These are phyloP conservation scores for Fusarium subtropicale DNA, from an alignment of 2,329 filamentous ascomycete genomes.

Conservation along the genomic window DNA sequence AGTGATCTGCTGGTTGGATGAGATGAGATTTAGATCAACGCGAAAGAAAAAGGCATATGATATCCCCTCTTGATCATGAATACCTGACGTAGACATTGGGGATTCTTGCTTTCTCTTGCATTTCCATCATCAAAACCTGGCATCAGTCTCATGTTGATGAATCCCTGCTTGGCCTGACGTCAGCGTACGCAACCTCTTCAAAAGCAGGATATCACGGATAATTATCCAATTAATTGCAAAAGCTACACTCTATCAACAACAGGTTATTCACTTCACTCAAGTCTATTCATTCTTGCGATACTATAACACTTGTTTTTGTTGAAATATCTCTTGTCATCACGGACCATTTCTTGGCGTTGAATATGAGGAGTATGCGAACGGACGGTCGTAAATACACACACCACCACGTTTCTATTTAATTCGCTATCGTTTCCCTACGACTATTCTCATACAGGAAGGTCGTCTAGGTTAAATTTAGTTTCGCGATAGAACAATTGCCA, in stretches of 20 bases:
- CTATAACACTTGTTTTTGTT: neutral
- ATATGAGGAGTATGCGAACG: neutral
- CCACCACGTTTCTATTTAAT: slow-evolving; percentile 31
- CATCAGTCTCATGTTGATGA: slow-evolving; percentile 6
- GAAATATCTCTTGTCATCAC: neutral
- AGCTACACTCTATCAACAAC: neutral
- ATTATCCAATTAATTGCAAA: slow-evolving; percentile 28
- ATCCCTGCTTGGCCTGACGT: slow-evolving; percentile 46
- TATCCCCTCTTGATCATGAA: neutral
- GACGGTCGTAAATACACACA: neutral
- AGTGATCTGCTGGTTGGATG: neutral
- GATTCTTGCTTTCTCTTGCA: slow-evolving; percentile 19
- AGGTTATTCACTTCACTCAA: neutral
- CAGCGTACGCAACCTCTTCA: slow-evolving; percentile 38
- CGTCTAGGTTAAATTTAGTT: slow-evolving; percentile 5
- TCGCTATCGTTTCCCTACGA: neutral
- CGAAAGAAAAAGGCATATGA: neutral
- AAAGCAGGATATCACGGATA: slow-evolving; percentile 14
- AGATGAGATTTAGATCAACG: neutral
- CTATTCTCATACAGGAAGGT: slow-evolving; percentile 28
- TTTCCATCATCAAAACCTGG: slow-evolving; percentile 40
- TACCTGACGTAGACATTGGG: slow-evolving; percentile 34
- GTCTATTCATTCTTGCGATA: neutral
- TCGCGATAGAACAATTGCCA: slow-evolving; percentile 19
- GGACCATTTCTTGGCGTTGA: neutral